phyloP scores from a whole-genome alignment of 352 stramenopile genomes.

The Pythium apleroticum region DNA sequence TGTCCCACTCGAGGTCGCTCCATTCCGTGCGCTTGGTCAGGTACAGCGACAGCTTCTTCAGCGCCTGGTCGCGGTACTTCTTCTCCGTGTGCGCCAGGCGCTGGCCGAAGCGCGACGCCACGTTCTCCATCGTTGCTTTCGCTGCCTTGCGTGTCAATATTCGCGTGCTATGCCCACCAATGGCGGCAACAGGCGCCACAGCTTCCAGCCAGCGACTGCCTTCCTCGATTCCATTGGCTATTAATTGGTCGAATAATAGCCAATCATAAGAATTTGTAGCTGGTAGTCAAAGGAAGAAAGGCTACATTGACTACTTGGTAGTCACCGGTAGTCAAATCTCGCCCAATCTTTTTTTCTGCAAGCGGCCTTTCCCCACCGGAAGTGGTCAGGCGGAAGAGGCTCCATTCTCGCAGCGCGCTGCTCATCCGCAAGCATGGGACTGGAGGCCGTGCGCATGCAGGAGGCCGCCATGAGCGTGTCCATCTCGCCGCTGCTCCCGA shows the following conservation, averaged over 20 bases:
- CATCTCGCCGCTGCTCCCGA: constrained; percentile 74
- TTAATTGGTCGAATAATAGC: constrained; percentile 3
- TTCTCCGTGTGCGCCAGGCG: constrained; percentile 86
- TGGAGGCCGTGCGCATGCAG: constrained; percentile 44
- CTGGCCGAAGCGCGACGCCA: constrained; percentile 80
- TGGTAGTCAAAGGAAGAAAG: constrained; percentile 7
- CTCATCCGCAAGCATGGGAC: constrained; percentile 32
- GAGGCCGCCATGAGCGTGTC: constrained; percentile 63
- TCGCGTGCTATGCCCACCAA: constrained; percentile 9
- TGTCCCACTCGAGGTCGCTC: constrained; percentile 80
- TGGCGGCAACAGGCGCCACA: neutral
- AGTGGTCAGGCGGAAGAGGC: neutral
- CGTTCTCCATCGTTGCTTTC: constrained; percentile 66
- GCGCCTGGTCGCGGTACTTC: constrained; percentile 79
- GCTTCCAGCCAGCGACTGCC: constrained; percentile 19
- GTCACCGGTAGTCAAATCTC: constrained; percentile 5
- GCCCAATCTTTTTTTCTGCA: constrained; percentile 6
- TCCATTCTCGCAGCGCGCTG: no score
- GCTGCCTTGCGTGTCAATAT: constrained; percentile 4
- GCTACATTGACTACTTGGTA: constrained; percentile 6
- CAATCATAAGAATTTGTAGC: constrained; percentile 20
- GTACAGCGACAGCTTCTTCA: constrained; percentile 83
- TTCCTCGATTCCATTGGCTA: constrained; percentile 18
- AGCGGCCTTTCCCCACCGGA: neutral
- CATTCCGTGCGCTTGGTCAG: constrained; percentile 65